Base-by-base conservation (phyloP, 306 rosid species). In the Corylus americana region DNA sequence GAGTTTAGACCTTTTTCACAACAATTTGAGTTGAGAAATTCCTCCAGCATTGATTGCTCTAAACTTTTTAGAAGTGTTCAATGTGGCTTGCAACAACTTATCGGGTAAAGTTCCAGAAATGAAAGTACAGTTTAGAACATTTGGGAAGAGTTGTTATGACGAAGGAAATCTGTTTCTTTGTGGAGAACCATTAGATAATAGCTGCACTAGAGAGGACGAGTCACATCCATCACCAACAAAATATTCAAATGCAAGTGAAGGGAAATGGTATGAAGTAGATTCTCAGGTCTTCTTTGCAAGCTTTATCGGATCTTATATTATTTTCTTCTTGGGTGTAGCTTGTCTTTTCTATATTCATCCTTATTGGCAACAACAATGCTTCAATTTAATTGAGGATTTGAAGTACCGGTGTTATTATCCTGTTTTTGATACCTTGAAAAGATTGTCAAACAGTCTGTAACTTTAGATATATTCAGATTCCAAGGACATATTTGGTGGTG, bases 361-460 rank as follows among this genome's bases (percentile, higher is more conserved):
- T 63, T 47, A 64, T 11, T 76, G 73, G 73, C 62, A 18, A 5
- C 4, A 8, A 12, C 1, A 11, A 8, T 76, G 71, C 61, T 64
- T 76, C 49, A 10, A 48, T n/a, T 63, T 76, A 25, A 64, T 64
- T 76, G 37, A 63, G 35, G 45, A 64, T 64, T 14, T 7, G 3
- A 8, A 29, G 18, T 35, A 31, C 7, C 6, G 4, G 5, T 13
- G 47, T 64, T 14, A 64, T 64, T 35, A 59, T 64, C 10, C 14
- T 49, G 37, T 14, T 63, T 27, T 18, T 29, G 2, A 35, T 16
- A 31, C 11, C 1, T 8, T 7, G 7, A 16, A 37, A 29, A 27
- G 18, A 37, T 35, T 31, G 3, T 59, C 47, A 31, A 42, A 6
- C 8, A 0, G 48, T 13, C 1, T 64, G 3, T 35, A 13, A 35